Conservation (phyloP, 306 rosid genomes). For the Castanospermum australe region DNA sequence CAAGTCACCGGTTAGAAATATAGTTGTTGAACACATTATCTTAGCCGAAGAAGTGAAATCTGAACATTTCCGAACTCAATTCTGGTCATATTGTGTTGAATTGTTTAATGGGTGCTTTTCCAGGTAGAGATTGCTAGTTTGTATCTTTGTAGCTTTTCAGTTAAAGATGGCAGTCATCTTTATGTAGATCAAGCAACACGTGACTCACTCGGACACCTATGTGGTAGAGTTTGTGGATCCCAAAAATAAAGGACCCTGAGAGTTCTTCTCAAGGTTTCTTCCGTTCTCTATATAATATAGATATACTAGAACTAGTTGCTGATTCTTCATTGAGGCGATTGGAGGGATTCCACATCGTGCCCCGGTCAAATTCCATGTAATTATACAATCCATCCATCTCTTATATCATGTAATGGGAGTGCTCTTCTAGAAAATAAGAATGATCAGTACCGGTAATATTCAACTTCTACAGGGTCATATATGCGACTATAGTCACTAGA, state of each 20-base stretch:
- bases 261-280: background rate
- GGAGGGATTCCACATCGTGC: background rate
- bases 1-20: too few species aligned
- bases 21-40: background rate
- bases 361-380: background rate
- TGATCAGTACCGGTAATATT: background rate
- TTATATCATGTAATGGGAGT: background rate
- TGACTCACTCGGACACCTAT: background rate
- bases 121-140: background rate
- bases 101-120: background rate
- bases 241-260: background rate
- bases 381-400: background rate
- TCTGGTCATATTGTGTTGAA: background rate
- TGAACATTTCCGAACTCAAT: background rate
- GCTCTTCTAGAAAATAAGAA: background rate
- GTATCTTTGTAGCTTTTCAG: too few species aligned
- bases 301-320: background rate
- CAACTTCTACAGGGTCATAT: background rate
- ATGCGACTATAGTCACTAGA: background rate
- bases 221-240: background rate
- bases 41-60: background rate
- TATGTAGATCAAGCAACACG: background rate
- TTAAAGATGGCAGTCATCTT: too few species aligned
- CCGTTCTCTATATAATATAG: background rate
- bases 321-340: background rate